Evolutionary conservation across 345 rosid genomes (phyloP).

Genomic region (Ceriops zippeliana): DNA sequence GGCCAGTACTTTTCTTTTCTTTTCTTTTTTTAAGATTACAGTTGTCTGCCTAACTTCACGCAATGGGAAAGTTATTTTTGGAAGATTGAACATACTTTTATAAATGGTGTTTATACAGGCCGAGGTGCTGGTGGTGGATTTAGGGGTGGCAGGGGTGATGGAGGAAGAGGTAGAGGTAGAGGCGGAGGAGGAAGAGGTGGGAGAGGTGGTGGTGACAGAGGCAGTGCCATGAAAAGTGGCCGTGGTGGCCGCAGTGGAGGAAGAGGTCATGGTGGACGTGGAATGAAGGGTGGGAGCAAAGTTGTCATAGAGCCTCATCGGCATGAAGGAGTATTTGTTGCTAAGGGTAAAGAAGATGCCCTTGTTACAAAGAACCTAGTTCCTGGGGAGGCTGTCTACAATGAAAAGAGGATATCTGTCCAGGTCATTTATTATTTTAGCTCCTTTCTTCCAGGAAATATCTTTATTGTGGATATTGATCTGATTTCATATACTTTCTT

Average conservation of each 20-base stretch:
- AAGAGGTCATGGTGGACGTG: conserved; percentile 53
- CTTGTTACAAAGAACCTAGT: conserved; percentile 88
- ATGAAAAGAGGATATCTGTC: conserved; percentile 81
- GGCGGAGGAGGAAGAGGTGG: conserved; percentile 39
- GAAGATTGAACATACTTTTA: not conserved
- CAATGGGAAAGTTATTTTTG: not conserved
- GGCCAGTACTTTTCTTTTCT: not conserved
- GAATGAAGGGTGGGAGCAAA: conserved; percentile 88
- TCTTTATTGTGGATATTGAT: not conserved
- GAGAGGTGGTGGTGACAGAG: conserved; percentile 34
- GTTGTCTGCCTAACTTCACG: too few species aligned
- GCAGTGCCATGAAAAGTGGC: conserved; percentile 34
- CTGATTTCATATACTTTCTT: not conserved
- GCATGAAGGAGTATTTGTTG: conserved; percentile 81
- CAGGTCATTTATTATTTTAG: conserved; percentile 37
- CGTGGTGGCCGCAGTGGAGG: conserved; percentile 41
- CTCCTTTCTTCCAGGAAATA: too few species aligned
- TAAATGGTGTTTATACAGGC: not conserved
- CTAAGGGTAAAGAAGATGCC: conserved; percentile 92
- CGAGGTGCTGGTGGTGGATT: conserved; percentile 26
- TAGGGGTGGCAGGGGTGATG: conserved; percentile 30
- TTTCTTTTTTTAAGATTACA: not conserved
- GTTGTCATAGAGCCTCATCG: conserved; percentile 86
- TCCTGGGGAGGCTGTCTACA: conserved; percentile 93
- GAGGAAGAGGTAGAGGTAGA: conserved; percentile 30